phyloP scores from a whole-genome alignment of 148 eudicot genomes.

The Hydrangea macrophylla region DNA sequence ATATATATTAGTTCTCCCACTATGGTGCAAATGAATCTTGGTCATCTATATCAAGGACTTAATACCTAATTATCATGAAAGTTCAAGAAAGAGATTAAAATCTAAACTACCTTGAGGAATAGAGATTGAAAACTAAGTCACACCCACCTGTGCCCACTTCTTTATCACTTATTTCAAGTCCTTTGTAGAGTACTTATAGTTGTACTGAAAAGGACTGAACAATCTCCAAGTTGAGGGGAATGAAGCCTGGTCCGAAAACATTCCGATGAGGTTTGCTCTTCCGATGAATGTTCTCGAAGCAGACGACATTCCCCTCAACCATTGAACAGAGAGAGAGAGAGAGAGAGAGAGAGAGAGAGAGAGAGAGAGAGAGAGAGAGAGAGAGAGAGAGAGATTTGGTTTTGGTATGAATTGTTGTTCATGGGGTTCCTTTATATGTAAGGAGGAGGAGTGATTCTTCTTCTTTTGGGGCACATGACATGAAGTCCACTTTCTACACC shows the following conservation, averaged over 20 bases:
- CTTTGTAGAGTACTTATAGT: neutral
- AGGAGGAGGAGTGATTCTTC: slow-evolving; percentile 13
- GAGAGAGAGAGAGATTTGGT: neutral
- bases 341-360: no score
- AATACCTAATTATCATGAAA: no score
- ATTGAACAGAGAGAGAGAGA: no score
- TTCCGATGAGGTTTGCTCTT: slow-evolving; percentile 10
- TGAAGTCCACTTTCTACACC: slow-evolving; percentile 37
- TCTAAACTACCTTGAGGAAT: neutral
- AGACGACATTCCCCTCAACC: slow-evolving; percentile 77
- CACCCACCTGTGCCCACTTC: no score
- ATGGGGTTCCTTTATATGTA: slow-evolving; percentile 23
- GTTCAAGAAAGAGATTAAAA: neutral
- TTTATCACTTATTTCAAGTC: no score
- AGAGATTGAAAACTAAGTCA: neutral
- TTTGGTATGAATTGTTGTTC: slow-evolving; percentile 20
- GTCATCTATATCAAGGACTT: no score
- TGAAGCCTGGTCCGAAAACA: slow-evolving; percentile 87
- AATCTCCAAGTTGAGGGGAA: slow-evolving; percentile 56
- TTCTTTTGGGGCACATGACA: slow-evolving; percentile 24
- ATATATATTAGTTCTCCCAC: no score
- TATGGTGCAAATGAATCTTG: no score
- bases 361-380: no score
- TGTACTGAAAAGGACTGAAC: no score
- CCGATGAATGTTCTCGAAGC: slow-evolving; percentile 48